Conservation (phyloP, 2,329 filamentous ascomycete genomes). For the Immersiporthe knoxdaviesiana region DNA sequence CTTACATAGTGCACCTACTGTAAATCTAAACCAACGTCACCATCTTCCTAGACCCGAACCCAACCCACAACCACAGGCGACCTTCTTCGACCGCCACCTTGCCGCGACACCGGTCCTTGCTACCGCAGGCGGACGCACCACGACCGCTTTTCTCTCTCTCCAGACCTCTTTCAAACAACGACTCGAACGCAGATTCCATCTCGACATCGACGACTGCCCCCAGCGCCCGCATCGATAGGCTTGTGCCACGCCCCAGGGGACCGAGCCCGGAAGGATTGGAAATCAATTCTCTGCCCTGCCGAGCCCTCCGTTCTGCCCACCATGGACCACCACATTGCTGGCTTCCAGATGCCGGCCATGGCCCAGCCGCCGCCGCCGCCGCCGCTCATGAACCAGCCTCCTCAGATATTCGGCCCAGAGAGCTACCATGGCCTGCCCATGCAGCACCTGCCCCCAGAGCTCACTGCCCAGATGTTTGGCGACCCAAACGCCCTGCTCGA, state of each 20-base stretch:
- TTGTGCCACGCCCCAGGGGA: background rate
- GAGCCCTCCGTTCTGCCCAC: constrained; percentile 18
- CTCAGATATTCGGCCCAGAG: constrained; percentile 71
- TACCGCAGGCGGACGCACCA: background rate
- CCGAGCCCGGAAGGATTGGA: background rate
- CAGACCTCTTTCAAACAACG: background rate
- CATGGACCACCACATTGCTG: constrained; percentile 58
- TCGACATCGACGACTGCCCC: background rate
- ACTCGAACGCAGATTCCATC: no score
- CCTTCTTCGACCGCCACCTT: background rate
- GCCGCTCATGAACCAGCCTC: constrained; percentile 67
- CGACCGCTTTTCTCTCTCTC: background rate
- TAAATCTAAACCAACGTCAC: background rate
- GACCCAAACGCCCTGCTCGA: constrained; percentile 61
- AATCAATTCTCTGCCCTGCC: constrained; percentile 3
- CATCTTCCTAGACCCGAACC: background rate
- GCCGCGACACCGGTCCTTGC: background rate
- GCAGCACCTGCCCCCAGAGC: constrained; percentile 57
- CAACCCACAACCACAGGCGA: background rate
- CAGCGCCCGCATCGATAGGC: background rate
- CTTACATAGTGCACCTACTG: no score
- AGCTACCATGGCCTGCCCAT: constrained; percentile 62
- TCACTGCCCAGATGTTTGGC: constrained; percentile 63
- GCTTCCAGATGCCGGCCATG: constrained; percentile 63
- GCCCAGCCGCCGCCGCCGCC: constrained; percentile 55